Evolutionary conservation across 768 basidiomycete species (phyloP).

Genomic region (Tylopilus rubrobrunneus): DNA sequence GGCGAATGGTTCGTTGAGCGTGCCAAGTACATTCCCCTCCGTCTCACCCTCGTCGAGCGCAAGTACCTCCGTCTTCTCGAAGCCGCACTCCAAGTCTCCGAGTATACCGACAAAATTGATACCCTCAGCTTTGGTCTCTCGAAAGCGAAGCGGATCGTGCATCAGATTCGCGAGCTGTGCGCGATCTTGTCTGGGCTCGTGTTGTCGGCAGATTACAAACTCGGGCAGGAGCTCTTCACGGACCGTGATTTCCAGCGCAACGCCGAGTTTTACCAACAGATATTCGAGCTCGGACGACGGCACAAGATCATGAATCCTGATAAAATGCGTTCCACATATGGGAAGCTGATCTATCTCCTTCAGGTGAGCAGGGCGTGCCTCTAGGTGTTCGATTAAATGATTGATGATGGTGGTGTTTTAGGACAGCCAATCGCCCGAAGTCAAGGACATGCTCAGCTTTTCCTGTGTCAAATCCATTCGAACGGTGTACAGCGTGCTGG

Average conservation of each 20-base stretch:
- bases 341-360: slow-evolving; percentile 79
- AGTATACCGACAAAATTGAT: slow-evolving; percentile 90
- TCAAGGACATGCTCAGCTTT: slow-evolving; percentile 76
- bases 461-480: slow-evolving; percentile 75
- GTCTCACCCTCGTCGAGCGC: slow-evolving; percentile 69
- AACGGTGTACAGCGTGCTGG: slow-evolving; percentile 67
- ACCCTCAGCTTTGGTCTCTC: slow-evolving; percentile 72
- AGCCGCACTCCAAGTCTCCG: slow-evolving; percentile 78
- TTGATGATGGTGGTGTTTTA: slow-evolving; percentile 23
- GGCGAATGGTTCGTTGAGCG: slow-evolving; percentile 87
- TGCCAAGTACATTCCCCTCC: slow-evolving; percentile 75
- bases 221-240: slow-evolving; percentile 81
- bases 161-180: slow-evolving; percentile 83
- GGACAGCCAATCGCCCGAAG: slow-evolving; percentile 85
- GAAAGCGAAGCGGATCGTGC: slow-evolving; percentile 84
- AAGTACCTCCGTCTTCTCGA: slow-evolving; percentile 84
- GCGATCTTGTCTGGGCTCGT: slow-evolving; percentile 84
- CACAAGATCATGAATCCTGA: slow-evolving; percentile 94
- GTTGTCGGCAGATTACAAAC: slow-evolving; percentile 81
- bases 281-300: slow-evolving; percentile 79
- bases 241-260: slow-evolving; percentile 81
- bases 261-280: slow-evolving; percentile 70
- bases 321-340: slow-evolving; percentile 87
- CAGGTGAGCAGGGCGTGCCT: slow-evolving; percentile 46
- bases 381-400: background rate